phyloP scores from a whole-genome alignment of 192 early-diverging fungal species.

The Gigaspora rosea region DNA sequence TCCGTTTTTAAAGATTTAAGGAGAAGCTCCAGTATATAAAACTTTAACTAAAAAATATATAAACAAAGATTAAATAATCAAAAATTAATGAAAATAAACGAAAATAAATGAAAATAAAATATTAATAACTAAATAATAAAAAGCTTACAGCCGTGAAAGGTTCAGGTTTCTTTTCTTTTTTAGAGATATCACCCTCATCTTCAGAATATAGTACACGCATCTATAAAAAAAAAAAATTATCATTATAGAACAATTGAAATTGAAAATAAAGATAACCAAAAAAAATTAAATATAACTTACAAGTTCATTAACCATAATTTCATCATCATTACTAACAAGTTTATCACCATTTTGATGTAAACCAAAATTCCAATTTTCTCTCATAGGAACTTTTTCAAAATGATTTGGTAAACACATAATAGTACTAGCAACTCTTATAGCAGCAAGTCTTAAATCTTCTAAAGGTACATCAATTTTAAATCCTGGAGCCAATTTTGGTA shows the following conservation, averaged over 20 bases:
- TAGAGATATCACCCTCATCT: constrained; percentile 36
- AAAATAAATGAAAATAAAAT: constrained; percentile 6
- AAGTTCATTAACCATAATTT: constrained; percentile 54
- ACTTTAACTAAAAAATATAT: constrained; percentile 55
- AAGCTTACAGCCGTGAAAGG: constrained; percentile 43
- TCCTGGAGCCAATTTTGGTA: constrained; percentile 49
- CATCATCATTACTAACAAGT: constrained; percentile 41
- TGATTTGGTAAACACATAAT: constrained; percentile 72
- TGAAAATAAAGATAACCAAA: neutral
- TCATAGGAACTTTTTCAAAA: constrained; percentile 63
- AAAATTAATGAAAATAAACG: neutral
- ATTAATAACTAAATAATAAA: neutral
- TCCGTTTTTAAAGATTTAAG: constrained; percentile 67
- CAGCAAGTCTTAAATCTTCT: constrained; percentile 69
- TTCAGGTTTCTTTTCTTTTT: constrained; percentile 32
- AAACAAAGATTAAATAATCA: constrained; percentile 3
- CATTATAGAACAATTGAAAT: neutral
- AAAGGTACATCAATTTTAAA: constrained; percentile 44
- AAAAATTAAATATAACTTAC: constrained; percentile 35
- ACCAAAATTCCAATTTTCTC: constrained; percentile 52
- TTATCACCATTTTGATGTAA: constrained; percentile 44
- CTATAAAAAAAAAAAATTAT: neutral
- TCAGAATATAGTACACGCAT: constrained; percentile 49
- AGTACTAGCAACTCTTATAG: constrained; percentile 60
- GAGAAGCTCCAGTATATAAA: constrained; percentile 67